Evolutionary conservation across 495 filamentous ascomycete species (phyloP).

Genomic region (Evernia prunastri): DNA sequence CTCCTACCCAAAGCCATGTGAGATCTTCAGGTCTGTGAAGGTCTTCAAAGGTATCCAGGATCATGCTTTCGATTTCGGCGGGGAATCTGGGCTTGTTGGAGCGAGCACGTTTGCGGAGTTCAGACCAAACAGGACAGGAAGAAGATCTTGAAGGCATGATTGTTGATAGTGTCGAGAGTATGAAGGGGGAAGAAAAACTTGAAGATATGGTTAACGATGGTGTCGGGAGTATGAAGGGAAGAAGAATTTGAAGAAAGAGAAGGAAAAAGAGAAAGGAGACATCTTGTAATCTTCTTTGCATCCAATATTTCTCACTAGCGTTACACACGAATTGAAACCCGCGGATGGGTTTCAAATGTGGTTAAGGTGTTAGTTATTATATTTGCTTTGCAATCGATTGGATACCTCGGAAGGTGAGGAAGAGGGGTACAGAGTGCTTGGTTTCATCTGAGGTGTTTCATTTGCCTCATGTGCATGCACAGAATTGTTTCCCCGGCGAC

Average conservation of each 20-base stretch:
- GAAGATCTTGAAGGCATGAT: not conserved
- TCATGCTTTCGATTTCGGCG: not conserved
- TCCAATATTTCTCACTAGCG: no score
- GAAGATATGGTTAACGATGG: no score
- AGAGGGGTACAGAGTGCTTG: not conserved
- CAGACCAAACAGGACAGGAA: not conserved
- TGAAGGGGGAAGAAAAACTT: not conserved
- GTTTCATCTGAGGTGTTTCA: not conserved
- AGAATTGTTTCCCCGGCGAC: not conserved
- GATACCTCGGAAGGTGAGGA: not conserved
- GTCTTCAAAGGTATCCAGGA: not conserved
- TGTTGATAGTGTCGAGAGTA: not conserved
- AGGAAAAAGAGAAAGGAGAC: no score
- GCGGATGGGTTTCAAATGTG: not conserved
- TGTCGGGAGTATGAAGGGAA: no score
- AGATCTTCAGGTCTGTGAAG: not conserved
- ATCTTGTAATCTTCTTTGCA: no score
- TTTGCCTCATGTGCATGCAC: not conserved
- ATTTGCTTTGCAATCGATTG: not conserved
- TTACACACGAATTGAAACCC: not conserved
- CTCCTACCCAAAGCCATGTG: conserved; percentile 9
- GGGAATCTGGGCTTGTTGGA: not conserved
- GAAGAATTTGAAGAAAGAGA: no score
- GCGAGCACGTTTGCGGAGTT: not conserved
- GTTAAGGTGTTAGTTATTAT: not conserved